These are phyloP conservation scores for Globisporangium megalacanthum DNA, from an alignment of 352 stramenopile species.

Conservation along the genomic window DNA sequence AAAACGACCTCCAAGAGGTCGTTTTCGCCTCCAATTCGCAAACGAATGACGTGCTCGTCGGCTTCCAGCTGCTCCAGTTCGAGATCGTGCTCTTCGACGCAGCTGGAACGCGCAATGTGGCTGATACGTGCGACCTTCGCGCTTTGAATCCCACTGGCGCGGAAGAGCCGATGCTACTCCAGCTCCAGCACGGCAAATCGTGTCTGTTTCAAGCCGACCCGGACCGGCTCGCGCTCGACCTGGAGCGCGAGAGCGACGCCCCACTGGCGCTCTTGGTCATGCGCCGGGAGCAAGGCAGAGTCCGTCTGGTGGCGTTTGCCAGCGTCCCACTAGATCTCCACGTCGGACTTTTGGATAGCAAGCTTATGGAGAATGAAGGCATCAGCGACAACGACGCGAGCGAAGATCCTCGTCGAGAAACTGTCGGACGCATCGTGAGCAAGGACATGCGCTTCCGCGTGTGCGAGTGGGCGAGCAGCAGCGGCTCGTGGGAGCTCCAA, in stretches of 20 bases:
- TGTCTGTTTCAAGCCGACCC: conserved; percentile 44
- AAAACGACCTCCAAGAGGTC: not conserved
- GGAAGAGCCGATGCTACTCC: conserved; percentile 7
- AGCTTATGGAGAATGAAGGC: not conserved
- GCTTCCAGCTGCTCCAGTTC: conserved; percentile 45
- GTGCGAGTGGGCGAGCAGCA: conserved; percentile 37
- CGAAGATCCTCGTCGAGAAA: not conserved
- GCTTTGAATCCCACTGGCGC: too few relatives aligned
- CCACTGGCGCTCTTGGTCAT: conserved; percentile 34
- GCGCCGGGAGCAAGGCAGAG: conserved; percentile 23
- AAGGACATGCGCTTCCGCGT: conserved; percentile 19
- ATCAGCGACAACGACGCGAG: not conserved
- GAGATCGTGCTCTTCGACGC: conserved; percentile 47
- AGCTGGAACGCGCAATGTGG: not conserved
- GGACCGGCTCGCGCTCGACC: conserved; percentile 17
- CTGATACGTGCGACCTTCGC: not conserved
- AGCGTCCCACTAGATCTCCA: conserved; percentile 26
- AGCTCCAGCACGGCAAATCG: conserved; percentile 32
- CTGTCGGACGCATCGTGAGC: not conserved
- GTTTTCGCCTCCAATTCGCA: too few relatives aligned
- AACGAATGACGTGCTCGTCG: conserved; percentile 18
- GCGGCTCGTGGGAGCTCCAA: conserved; percentile 27
- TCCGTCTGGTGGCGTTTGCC: conserved; percentile 29
- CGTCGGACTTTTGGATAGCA: conserved; percentile 8
- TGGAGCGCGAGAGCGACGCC: conserved; percentile 20